A percentile compares a stretch with the other conserved stretches of the same genome.
Evolutionary conservation across 2,329 filamentous ascomycete genomes (phyloP).

Genomic region (Lecanosticta acicola): DNA sequence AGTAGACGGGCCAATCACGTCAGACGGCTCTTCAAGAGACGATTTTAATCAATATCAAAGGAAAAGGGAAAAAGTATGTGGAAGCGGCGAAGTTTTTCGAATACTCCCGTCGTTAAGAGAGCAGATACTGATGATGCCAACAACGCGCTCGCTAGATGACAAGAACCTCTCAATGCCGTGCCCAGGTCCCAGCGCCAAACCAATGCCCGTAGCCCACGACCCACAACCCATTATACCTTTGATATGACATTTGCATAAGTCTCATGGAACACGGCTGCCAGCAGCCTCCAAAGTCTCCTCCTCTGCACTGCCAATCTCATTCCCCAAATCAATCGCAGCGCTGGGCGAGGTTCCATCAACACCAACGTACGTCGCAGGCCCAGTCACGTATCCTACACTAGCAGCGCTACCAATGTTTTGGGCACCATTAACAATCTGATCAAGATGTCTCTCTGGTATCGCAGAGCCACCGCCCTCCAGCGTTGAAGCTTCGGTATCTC

Average conservation of each 20-base stretch:
- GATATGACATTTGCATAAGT: too few relatives aligned
- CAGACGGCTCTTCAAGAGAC: too few relatives aligned
- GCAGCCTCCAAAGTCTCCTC: constrained; percentile 10
- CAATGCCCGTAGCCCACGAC: too few relatives aligned
- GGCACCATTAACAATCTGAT: constrained; percentile 14
- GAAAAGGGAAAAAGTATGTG: too few relatives aligned
- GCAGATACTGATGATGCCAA: too few relatives aligned
- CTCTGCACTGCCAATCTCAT: constrained; percentile 9
- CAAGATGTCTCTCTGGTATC: constrained; percentile 9
- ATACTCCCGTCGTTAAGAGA: too few relatives aligned
- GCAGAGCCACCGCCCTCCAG: constrained; percentile 15
- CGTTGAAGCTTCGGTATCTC: constrained; percentile 12
- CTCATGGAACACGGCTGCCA: constrained; percentile 11
- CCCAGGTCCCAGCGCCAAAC: too few relatives aligned
- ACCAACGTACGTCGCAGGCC: constrained; percentile 8
- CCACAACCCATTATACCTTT: too few relatives aligned
- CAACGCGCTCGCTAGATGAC: not conserved
- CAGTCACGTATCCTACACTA: constrained; percentile 7
- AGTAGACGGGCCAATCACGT: too few relatives aligned
- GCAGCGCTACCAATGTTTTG: constrained; percentile 10
- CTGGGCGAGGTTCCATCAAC: constrained; percentile 11
- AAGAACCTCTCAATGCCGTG: not conserved
- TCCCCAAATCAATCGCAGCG: constrained; percentile 10
- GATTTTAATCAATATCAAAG: too few relatives aligned
- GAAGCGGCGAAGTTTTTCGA: too few relatives aligned